A percentile compares a stretch with the other conserved stretches of the same genome.
phyloP scores from a whole-genome alignment of 352 stramenopile species.

The Lagenidium giganteum region DNA sequence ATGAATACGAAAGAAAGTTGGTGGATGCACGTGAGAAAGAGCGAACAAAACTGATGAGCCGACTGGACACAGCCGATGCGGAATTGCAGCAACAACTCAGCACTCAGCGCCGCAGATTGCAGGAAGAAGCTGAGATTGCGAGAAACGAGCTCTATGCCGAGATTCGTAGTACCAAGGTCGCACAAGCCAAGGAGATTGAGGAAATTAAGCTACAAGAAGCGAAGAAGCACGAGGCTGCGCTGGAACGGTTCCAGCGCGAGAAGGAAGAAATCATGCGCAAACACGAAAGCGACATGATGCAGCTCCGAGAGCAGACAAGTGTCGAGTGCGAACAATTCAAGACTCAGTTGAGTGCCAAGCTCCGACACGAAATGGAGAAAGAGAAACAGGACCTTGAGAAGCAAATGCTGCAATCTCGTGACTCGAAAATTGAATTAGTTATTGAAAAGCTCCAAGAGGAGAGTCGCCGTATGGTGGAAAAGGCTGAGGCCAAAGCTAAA shows the following conservation, averaged over 20 bases:
- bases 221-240: conserved; percentile 24
- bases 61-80: conserved; percentile 66
- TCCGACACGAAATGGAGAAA: conserved; percentile 48
- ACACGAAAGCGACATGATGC: conserved; percentile 50
- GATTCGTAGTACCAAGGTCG: conserved; percentile 36
- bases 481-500: conserved; percentile 35
- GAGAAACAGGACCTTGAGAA: conserved; percentile 60
- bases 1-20: conserved; percentile 67
- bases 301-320: conserved; percentile 45
- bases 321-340: conserved; percentile 70
- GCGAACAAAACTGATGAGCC: conserved; percentile 55
- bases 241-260: conserved; percentile 46
- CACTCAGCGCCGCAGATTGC: conserved; percentile 53
- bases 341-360: conserved; percentile 33
- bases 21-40: conserved; percentile 76
- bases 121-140: conserved; percentile 62
- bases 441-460: conserved; percentile 79
- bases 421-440: conserved; percentile 77
- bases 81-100: conserved; percentile 81
- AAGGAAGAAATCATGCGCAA: conserved; percentile 63
- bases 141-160: conserved; percentile 54
- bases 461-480: conserved; percentile 46
- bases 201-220: conserved; percentile 44
- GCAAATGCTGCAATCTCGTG: conserved; percentile 66
- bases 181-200: conserved; percentile 57